Base-by-base conservation (phyloP, 192 early-diverging fungal genomes). In the Entomortierella chlamydospora region DNA sequence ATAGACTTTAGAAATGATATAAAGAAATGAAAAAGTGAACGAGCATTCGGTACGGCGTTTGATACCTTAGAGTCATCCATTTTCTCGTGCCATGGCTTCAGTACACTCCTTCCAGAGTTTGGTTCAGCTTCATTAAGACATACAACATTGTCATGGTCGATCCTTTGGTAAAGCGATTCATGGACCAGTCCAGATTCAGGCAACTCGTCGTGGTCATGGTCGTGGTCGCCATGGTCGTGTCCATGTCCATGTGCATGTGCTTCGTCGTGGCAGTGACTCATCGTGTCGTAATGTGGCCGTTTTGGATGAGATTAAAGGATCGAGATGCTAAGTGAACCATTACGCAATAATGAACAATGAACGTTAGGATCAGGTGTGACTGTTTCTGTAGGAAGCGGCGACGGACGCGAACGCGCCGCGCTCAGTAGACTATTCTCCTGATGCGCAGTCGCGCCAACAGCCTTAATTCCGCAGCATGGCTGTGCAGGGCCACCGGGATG, bases 11-110 rank as follows among this genome's bases (percentile, higher is more conserved):
- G n/a, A n/a, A n/a, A n/a, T 47, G 45, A 12, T n/a, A 23, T 8
- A 37, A 25, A 60, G 31, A 47, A 47, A 47, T 15, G 2, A 47
- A 47, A 3, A 55, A 51, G 61, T 37, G 25, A 26, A 6, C 20
- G 45, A n/a, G 20, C 20, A 47, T 47, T 41, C 13, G 20, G 45
- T 47, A 17, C 15, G 15, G 15, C 45, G 45, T 47, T 47, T 13
- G 56, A 23, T 69, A 92, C 90, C 83, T 87, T 86, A 26, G 87
- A 73, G 23, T 86, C 88, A 72, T 96, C 93, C 51, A 90, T 80
- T 25, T 96, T 87, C 52, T 92, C 82, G 52, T 95, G 85, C 94
- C 93, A 97, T 13, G 94, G 85, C 82, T 95, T 95, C 83, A 99
- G 93, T 0, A 99, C 86, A 3, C 64, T 79, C 66, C 91, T 88